These are phyloP conservation scores for Globisporangium okanoganense DNA, from an alignment of 352 stramenopile species.

Conservation along the genomic window DNA sequence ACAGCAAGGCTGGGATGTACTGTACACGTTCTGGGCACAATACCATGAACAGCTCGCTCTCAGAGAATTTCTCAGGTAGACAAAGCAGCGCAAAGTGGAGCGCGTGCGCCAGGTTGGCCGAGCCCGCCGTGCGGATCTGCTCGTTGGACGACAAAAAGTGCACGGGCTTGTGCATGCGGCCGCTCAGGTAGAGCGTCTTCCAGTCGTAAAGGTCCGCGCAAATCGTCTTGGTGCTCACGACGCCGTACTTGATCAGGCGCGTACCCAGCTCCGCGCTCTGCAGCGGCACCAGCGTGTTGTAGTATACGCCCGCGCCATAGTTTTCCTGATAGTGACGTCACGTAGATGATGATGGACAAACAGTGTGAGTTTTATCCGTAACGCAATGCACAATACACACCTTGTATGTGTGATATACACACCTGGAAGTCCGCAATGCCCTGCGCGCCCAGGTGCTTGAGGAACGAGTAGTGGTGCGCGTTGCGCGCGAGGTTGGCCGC, in stretches of 20 bases:
- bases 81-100: constrained; percentile 72
- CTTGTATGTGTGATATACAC: background rate
- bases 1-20: background rate
- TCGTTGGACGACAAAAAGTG: constrained; percentile 48
- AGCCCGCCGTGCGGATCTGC: constrained; percentile 42
- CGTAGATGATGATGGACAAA: background rate
- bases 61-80: constrained; percentile 76
- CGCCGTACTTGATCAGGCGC: constrained; percentile 87
- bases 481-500: constrained; percentile 72
- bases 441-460: constrained; percentile 61
- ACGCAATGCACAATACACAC: background rate
- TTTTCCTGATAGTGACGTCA: constrained; percentile 36
- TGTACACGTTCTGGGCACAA: background rate
- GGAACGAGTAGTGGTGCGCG: constrained; percentile 73
- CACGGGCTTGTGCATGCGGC: constrained; percentile 85
- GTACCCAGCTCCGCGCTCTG: constrained; percentile 47
- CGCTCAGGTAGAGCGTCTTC: constrained; percentile 86
- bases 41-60: constrained; percentile 84
- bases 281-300: constrained; percentile 81
- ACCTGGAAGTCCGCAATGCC: constrained; percentile 61
- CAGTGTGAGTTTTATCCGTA: background rate
- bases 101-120: constrained; percentile 66
- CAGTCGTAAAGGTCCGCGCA: constrained; percentile 73
- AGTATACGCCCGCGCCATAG: constrained; percentile 79
- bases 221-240: constrained; percentile 79